Base-by-base conservation (phyloP, 2,329 filamentous ascomycete genomes). In the Pseudocercospora eumusae region DNA sequence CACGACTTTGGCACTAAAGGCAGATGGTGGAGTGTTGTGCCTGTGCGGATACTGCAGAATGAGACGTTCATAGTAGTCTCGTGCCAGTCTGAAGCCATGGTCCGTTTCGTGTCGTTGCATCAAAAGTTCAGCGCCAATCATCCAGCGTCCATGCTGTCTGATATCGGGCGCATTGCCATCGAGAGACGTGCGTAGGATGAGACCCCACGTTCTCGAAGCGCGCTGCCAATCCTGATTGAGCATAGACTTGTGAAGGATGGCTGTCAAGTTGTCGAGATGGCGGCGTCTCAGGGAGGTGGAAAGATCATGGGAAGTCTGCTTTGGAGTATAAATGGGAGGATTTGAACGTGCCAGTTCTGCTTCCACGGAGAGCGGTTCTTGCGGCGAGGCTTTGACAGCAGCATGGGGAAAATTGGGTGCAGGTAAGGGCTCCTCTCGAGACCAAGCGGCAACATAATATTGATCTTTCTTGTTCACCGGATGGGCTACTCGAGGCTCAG, bases 51-150 rank as follows among this genome's bases (percentile, higher is more conserved):
- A 84, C 71, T 92, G 88, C 67, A 92, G 82, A 56, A 93, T 89
- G 63, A 97, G 81, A 27, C 83, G 84, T 66, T 93, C 88, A 72
- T 95, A 92, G 76, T 93, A 96, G 3, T 83, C 78, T 64, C 82
- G 84, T 10, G 84, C 86, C 53, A 81, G 78, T 61, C 82, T 79
- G 64, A 89, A 84, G 2, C 84, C 85, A 42, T 78, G 66, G 36
- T 71, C 67, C 8, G 53, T 61, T 23, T 66, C 57, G 64, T 65
- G 60, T 65, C 76, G 76, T 15, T 89, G 84, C 77, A 96, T 86
- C 60, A 96, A 77, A 20, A 97, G 85, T 76, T 96, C 93, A 1
- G 91, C 91, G 0, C 91, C 92, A 49, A 96, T 83, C 13, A 88
- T 88, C 93, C 93, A 97, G 66, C 89, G 83, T 36, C 86, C 84